Conservation (phyloP, 768 basidiomycete species). For the Termitomyces sp. region DNA sequence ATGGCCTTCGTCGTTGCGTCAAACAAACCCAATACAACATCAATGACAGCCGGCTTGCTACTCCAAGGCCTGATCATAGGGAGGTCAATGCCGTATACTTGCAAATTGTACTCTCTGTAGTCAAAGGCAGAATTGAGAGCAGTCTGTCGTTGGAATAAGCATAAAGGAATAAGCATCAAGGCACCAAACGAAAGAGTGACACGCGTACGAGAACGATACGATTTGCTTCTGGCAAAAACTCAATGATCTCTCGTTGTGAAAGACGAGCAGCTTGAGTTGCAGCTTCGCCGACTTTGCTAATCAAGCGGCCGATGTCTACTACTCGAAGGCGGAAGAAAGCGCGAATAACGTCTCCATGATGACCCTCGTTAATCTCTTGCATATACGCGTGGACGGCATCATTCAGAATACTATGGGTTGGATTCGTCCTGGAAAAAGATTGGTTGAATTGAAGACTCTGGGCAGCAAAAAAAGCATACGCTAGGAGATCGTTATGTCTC, state of each 20-base stretch:
- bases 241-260: constrained; percentile 40
- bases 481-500: constrained; percentile 65
- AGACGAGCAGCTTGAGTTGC: constrained; percentile 43
- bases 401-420: constrained; percentile 62
- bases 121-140: constrained; percentile 70
- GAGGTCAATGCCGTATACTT: constrained; percentile 74
- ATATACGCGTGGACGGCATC: constrained; percentile 72
- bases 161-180: background rate
- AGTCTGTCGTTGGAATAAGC: constrained; percentile 41
- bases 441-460: background rate
- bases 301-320: constrained; percentile 61
- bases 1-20: constrained; percentile 54
- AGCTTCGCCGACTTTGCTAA: constrained; percentile 58
- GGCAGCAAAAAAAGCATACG: constrained; percentile 31
- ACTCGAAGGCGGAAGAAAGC: constrained; percentile 79
- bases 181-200: background rate
- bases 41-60: constrained; percentile 64
- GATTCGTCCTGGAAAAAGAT: constrained; percentile 41
- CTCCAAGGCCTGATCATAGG: constrained; percentile 84
- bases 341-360: constrained; percentile 76
- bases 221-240: constrained; percentile 66
- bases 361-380: constrained; percentile 49
- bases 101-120: constrained; percentile 69
- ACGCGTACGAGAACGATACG: constrained; percentile 61
- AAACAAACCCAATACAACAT: constrained; percentile 71